Evolutionary conservation across 495 filamentous ascomycete species (phyloP), one percentile per base, ranked within the genome.

Genomic region (Xylaria palmicola): DNA sequence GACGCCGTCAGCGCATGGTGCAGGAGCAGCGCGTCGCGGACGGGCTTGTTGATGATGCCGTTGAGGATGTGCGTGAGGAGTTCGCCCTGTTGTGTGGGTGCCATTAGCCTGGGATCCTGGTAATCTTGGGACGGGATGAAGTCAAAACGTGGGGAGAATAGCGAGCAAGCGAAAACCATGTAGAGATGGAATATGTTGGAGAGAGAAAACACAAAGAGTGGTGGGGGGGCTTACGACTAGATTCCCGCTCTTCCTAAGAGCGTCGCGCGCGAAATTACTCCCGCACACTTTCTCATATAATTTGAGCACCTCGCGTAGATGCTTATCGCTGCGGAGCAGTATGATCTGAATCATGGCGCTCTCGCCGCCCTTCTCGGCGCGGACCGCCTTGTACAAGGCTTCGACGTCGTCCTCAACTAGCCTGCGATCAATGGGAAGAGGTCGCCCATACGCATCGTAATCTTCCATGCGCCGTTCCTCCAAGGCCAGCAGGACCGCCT

Each of bases 61-160:
- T 97, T 97, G 69, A 98, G 89, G 62, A 98, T 90, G 75, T 98
- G 94, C 12, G 93, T 91, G 22, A 98, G 85, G 19, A 94, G 86
- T 76, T 98, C 94, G 47, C 94, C 94, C 94, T 97, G 66, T 34
- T 36, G 34, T 63, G 20, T 13, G 13, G 47, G 36, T 12, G n/a
- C n/a, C n/a, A n/a, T n/a, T n/a, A n/a, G n/a, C n/a, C n/a, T n/a
- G n/a, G n/a, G n/a, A n/a, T n/a, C n/a, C n/a, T n/a, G n/a, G n/a
- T n/a, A n/a, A n/a, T n/a, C n/a, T n/a, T n/a, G n/a, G n/a, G n/a
- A n/a, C n/a, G n/a, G n/a, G n/a, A n/a, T n/a, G n/a, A n/a, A n/a
- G n/a, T n/a, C n/a, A n/a, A n/a, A n/a, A n/a, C n/a, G n/a, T n/a
- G n/a, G n/a, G n/a, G n/a, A n/a, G n/a, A n/a, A n/a, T n/a, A n/a